Evolutionary conservation across 306 rosid genomes (phyloP).

Genomic region (Sindora glabra): DNA sequence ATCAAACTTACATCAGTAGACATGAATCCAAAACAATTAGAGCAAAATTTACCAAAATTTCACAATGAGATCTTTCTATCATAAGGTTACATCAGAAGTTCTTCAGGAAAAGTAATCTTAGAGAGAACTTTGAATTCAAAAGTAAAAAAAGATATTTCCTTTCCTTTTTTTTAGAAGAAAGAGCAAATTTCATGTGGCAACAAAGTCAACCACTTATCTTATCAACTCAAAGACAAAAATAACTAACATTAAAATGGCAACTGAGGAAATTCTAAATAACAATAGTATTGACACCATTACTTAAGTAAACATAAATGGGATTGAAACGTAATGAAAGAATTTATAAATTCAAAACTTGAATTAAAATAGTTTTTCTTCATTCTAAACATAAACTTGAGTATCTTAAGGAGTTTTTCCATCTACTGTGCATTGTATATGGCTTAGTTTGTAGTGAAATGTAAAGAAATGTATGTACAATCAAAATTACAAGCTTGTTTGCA

Average conservation of each 20-base stretch:
- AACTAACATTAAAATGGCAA: neutral
- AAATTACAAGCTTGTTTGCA: no score
- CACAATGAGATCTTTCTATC: neutral
- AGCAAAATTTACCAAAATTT: no score
- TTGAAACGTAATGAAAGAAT: neutral
- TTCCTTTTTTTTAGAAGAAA: no score
- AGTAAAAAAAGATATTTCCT: no score
- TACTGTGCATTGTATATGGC: no score
- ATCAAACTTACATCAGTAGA: no score
- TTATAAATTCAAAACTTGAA: neutral
- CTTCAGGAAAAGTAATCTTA: neutral
- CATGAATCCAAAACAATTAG: no score
- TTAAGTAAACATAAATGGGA: neutral
- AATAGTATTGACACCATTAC: neutral
- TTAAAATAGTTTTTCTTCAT: neutral
- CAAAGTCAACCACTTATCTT: neutral
- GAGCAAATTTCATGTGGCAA: no score
- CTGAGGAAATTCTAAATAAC: neutral
- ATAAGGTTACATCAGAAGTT: neutral
- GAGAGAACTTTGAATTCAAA: neutral
- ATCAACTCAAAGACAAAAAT: no score
- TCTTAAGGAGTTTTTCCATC: conserved; percentile 66
- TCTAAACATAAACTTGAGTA: conserved; percentile 62
- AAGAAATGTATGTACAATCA: no score
- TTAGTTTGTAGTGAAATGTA: no score